Evolutionary conservation across 2,329 filamentous ascomycete species (phyloP), one percentile per base, ranked within the genome.

Genomic region (Bipolaris gigantea): DNA sequence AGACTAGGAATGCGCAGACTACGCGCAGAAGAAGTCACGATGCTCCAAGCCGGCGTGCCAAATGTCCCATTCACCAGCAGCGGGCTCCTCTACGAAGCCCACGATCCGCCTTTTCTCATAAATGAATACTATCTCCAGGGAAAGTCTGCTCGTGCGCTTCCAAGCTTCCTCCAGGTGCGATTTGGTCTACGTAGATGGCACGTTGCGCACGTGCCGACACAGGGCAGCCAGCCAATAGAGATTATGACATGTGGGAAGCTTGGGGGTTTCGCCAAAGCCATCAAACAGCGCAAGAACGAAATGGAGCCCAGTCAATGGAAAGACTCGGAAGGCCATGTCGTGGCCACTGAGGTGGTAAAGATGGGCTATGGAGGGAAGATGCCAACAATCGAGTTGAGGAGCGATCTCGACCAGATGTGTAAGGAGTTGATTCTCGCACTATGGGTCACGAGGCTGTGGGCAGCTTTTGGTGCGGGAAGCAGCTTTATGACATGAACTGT

Each of bases 361-460:
- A 53, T 62, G 34, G 42, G 34, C 0, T 40, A 52, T 2, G 59
- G 56, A 23, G 64, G 57, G 0, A 62, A 60, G 38, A 59, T 67
- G 49, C 62, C 66, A 4, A 60, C 55, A n/a, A 48, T 68, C 18
- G 66, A 68, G 40, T 34, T 69, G 38, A 52, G 45, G 11, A 46
- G 53, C 18, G 60, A 54, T 8, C 35, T 69, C 34, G 64, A 65
- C 49, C 56, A 66, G 53, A 62, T 40, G 32, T 68, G 64, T 55
- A 51, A 65, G 36, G 66, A 69, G 53, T 19, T 65, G 55, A 21
- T 69, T 27, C 32, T 69, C 15, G 59, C 51, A 16, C 36, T 68
- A 15, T 69, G 66, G 66, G 60, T 62, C 4, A 53, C 59, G 30
- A 51, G 64, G 45, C 39, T 69, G 30, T 67, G 66, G 66, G 57